Evolutionary conservation across 441 rosid species (phyloP), one percentile per base, ranked within the genome.

Genomic region (Rhodomyrtus psidioides): DNA sequence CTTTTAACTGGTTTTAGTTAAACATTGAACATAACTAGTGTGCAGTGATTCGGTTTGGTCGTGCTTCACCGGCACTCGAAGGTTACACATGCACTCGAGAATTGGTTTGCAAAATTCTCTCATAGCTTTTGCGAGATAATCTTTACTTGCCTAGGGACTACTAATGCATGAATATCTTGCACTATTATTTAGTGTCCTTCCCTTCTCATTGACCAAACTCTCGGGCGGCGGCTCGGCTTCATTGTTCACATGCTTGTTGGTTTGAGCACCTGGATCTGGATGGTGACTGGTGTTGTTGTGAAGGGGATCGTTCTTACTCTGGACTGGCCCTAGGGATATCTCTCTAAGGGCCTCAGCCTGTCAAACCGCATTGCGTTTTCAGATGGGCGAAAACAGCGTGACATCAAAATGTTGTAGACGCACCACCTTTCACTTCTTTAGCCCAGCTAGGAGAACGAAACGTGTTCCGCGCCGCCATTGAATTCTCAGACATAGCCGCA

Each of bases 401-500:
- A 21, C 79, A 1, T 49, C 79, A 39, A 19, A 34, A 34, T 34
- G 8, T 19, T 5, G 15, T 70, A 10, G 79, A 10, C 12, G 49
- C 49, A 9, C 44, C 49, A 9, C 46, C 15, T 21, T 0, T n/a
- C 49, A 0, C 49, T 34, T 21, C n/a, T 0, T 4, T 5, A 34
- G 5, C 79, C 79, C 79, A 70, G 46, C 0, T 39, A 2, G 16
- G 79, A 34, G 34, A 70, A 65, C 46, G 7, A 34, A 34, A 19
- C 46, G 19, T 19, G 26, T 65, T 65, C 44, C 0, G 4, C 79
- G 49, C 79, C 79, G 9, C 49, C n/a, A 5, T 21, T 34, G 16
- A 0, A 0, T 21, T 34, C 10, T 70, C 46, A 34, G 76, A 34
- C 26, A 23, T 34, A 6, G 49, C 79, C 49, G 79, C 79, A 21